phyloP scores from a whole-genome alignment of 73 alveolate genomes.

The Uronychia setigera region DNA sequence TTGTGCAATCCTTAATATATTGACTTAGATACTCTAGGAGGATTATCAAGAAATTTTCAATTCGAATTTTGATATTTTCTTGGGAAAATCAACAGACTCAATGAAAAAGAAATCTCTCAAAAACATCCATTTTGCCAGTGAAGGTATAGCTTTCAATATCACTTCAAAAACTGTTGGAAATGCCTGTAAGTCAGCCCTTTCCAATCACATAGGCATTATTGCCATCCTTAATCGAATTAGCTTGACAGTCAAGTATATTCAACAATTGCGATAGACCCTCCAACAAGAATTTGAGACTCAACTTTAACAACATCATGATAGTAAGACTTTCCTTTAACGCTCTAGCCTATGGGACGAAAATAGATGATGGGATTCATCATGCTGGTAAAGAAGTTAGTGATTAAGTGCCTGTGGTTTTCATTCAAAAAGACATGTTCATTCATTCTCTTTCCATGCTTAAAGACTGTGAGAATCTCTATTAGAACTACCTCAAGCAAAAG shows the following conservation, averaged over 20 bases:
- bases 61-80: not conserved
- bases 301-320: not conserved
- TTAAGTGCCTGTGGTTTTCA: not conserved
- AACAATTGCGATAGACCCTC: not conserved
- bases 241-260: not conserved
- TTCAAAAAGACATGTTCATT: not conserved
- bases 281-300: not conserved
- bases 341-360: not conserved
- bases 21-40: not conserved
- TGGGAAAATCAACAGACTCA: not conserved
- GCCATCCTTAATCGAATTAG: not conserved
- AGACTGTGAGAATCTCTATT: not conserved
- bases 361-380: no score
- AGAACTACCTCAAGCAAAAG: not conserved
- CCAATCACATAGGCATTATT: not conserved
- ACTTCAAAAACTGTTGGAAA: not conserved
- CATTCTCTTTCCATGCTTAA: not conserved
- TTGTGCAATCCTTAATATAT: constrained; percentile 14
- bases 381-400: not conserved
- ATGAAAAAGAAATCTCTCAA: not conserved
- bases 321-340: not conserved
- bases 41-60: not conserved
- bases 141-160: not conserved
- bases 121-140: not conserved
- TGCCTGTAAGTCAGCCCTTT: not conserved